Evolutionary conservation across 768 basidiomycete genomes (phyloP).

Genomic region (Russula griseocarnosa): DNA sequence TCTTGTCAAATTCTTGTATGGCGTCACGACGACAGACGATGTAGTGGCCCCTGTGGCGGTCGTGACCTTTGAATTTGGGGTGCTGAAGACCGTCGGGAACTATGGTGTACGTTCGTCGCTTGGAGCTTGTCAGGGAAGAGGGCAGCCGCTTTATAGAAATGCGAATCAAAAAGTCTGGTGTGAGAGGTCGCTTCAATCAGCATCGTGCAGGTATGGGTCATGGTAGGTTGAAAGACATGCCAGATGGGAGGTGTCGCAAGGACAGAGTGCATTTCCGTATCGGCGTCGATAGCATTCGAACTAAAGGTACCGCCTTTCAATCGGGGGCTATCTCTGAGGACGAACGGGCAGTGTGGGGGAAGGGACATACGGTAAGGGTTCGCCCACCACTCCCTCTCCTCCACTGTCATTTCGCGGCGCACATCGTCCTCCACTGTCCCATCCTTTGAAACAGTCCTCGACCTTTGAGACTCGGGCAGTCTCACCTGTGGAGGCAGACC

Average conservation of each 20-base stretch:
- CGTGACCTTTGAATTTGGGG: slow-evolving; percentile 50
- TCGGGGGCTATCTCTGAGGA: not conserved
- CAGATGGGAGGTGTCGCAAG: slow-evolving; percentile 50
- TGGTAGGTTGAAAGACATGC: slow-evolving; percentile 34
- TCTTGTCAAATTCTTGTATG: slow-evolving; percentile 39
- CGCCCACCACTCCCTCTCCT: slow-evolving; percentile 65
- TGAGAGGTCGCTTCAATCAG: not conserved
- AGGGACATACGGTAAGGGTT: slow-evolving; percentile 64
- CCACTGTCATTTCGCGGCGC: slow-evolving; percentile 55
- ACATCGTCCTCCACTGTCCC: slow-evolving; percentile 21
- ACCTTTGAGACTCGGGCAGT: slow-evolving; percentile 33
- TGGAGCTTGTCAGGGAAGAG: slow-evolving; percentile 20
- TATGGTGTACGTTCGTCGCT: slow-evolving; percentile 34
- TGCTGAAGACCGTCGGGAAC: slow-evolving; percentile 67
- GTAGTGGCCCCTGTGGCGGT: slow-evolving; percentile 47
- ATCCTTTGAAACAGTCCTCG: slow-evolving; percentile 20
- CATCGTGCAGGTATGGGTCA: not conserved
- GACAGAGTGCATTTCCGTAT: slow-evolving; percentile 54
- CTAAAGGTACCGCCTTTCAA: slow-evolving; percentile 34
- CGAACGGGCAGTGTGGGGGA: not conserved
- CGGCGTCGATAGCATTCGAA: slow-evolving; percentile 69
- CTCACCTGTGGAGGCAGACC: slow-evolving; percentile 47
- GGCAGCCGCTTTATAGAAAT: slow-evolving; percentile 49
- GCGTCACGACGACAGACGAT: slow-evolving; percentile 57
- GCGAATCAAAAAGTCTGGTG: slow-evolving; percentile 63